Evolutionary conservation across 441 rosid genomes (phyloP), one percentile per base, ranked within the genome.

Genomic region (Isatis lusitanica): DNA sequence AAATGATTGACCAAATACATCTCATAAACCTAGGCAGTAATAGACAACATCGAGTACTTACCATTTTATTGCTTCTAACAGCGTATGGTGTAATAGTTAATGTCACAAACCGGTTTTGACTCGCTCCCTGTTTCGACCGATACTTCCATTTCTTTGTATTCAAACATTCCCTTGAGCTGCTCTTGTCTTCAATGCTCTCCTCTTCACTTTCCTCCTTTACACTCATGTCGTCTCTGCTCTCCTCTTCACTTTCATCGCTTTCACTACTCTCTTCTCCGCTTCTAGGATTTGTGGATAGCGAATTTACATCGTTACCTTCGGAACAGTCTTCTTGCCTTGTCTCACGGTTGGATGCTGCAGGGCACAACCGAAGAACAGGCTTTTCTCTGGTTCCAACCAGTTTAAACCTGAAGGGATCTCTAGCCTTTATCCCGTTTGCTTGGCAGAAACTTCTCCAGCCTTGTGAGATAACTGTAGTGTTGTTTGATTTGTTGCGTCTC

Each of bases 361-460:
- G 4, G 9, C 46, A 63, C 21, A 76, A 56, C 28, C 15, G 18
- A 4, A 76, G 71, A 47, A 63, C 63, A 63, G 56, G 68, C 12
- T 16, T 50, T 48, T 1, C 21, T 40, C 40, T 40, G 13, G 43
- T 70, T 28, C 21, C 16, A 46, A 18, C 50, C 16, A 76, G 71
- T 70, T 76, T 76, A 57, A 70, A 70, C 66, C 26, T 71, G 63
- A 70, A 76, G 46, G 35, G 18, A 21, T 57, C 66, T 70, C 56
- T 6, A 47, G 28, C 71, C 48, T 64, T 70, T 5, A 70, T 16
- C 55, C 57, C 67, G 9, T 76, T 70, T 17, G 4, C 62, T 24
- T 30, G 9, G 55, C 75, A 70, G 61, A 70, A 76, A 63, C 63
- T 57, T 55, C 24, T 76, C 71, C 66, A 70, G 11, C 79, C 79